A percentile compares a stretch with the other conserved stretches of the same genome.
phyloP scores from a whole-genome alignment of 768 basidiomycete species.

The Mycena sanguinolenta region DNA sequence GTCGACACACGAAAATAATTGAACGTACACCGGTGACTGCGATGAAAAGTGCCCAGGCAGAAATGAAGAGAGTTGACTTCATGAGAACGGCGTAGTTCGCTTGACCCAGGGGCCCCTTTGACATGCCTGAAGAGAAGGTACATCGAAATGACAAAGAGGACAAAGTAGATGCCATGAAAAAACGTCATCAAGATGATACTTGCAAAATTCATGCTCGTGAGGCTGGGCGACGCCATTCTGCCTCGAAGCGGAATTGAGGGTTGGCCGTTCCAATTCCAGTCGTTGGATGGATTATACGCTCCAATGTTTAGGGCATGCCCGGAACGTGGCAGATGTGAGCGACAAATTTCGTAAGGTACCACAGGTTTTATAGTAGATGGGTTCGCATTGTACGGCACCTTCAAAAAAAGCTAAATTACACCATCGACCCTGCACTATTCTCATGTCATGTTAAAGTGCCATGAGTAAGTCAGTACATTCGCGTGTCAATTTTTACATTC shows the following conservation, averaged over 20 bases:
- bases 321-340: neutral
- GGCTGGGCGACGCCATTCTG: neutral
- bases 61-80: neutral
- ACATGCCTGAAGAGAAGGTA: conserved; percentile 4
- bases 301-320: neutral
- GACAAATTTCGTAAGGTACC: too few species aligned
- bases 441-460: neutral
- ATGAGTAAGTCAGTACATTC: too few species aligned
- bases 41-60: conserved; percentile 10
- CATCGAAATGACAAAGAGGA: neutral
- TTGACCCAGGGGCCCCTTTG: neutral
- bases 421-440: neutral
- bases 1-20: neutral
- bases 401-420: neutral
- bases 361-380: neutral
- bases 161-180: conserved; percentile 3
- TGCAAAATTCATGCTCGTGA: neutral
- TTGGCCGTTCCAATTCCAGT: neutral
- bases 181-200: conserved; percentile 2
- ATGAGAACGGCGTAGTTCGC: neutral
- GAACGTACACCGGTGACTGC: conserved; percentile 6
- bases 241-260: neutral
- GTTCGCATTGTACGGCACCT: neutral
- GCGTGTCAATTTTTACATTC: too few species aligned
- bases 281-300: neutral